Evolutionary conservation across 805 yeast genomes (phyloP).

Genomic region (Candida anglica): DNA sequence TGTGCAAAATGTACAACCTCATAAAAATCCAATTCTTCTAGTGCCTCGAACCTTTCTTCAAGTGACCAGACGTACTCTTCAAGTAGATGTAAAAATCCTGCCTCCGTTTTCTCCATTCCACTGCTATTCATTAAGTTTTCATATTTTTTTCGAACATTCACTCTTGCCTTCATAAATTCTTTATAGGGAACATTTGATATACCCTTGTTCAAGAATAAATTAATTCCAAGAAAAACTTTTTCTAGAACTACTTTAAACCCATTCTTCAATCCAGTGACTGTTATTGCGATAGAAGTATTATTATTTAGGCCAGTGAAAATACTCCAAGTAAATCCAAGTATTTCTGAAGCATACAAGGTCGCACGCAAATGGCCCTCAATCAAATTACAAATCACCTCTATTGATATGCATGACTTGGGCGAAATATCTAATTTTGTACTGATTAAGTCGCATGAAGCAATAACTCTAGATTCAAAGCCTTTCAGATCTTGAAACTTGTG

Average conservation of each 20-base stretch:
- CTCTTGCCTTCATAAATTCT: conserved; percentile 42
- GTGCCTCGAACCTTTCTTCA: conserved; percentile 51
- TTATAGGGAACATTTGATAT: conserved; percentile 26
- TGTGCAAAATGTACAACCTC: conserved; percentile 26
- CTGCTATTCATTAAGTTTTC: conserved; percentile 34
- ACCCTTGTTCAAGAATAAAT: conserved; percentile 19
- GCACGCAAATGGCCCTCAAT: conserved; percentile 37
- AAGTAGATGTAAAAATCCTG: conserved; percentile 47
- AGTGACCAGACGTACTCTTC: conserved; percentile 56
- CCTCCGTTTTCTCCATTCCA: conserved; percentile 45
- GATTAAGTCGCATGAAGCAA: no score
- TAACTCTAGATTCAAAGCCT: no score
- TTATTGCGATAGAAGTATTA: conserved; percentile 48
- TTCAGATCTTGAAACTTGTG: no score
- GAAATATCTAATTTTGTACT: no score
- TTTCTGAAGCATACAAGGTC: conserved; percentile 49
- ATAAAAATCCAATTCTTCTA: conserved; percentile 45
- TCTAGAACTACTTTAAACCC: conserved; percentile 34
- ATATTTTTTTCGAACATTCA: conserved; percentile 45
- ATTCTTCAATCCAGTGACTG: conserved; percentile 48
- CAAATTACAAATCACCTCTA: conserved; percentile 52
- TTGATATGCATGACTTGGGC: conserved; percentile 30
- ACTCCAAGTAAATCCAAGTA: conserved; percentile 56
- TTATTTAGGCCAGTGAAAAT: conserved; percentile 53
- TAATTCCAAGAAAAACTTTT: conserved; percentile 22